These are phyloP conservation scores for Phytopythium boreale DNA, from an alignment of 352 stramenopile genomes.

Conservation along the genomic window DNA sequence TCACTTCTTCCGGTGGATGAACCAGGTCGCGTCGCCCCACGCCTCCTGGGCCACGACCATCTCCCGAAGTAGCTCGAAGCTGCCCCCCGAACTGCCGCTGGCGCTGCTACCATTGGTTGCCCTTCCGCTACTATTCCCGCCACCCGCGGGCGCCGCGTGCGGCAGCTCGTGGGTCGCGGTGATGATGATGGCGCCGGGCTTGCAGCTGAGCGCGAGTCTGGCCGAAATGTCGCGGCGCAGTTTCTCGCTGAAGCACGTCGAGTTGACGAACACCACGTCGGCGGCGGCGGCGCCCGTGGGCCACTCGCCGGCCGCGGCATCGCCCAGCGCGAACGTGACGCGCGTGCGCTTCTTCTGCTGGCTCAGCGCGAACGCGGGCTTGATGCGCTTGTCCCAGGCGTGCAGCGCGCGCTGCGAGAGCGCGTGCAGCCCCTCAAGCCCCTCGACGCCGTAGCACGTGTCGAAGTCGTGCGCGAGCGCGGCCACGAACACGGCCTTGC, in stretches of 20 bases:
- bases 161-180: slow-evolving; percentile 53
- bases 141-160: slow-evolving; percentile 7
- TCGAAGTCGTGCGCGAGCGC: slow-evolving; percentile 86
- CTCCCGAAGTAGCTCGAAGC: slow-evolving; percentile 37
- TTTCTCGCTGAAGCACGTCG: slow-evolving; percentile 80
- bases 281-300: slow-evolving; percentile 26
- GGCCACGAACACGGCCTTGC: slow-evolving; percentile 85
- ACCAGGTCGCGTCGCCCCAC: slow-evolving; percentile 34
- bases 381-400: slow-evolving; percentile 55
- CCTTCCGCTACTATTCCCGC: too few relatives aligned
- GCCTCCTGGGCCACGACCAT: slow-evolving; percentile 54
- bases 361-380: slow-evolving; percentile 33
- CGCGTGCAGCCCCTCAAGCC: slow-evolving; percentile 69
- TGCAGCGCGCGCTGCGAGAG: slow-evolving; percentile 55
- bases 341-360: slow-evolving; percentile 69
- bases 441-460: slow-evolving; percentile 83
- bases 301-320: slow-evolving; percentile 75
- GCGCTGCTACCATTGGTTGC: background rate
- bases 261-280: slow-evolving; percentile 88
- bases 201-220: slow-evolving; percentile 46
- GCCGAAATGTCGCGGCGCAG: slow-evolving; percentile 56
- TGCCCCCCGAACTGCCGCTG: slow-evolving; percentile 12
- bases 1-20: slow-evolving; percentile 1
- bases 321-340: slow-evolving; percentile 68
- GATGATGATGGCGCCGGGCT: slow-evolving; percentile 55